Conservation (phyloP, 768 basidiomycete genomes). For the Psilocybe subaeruginosa region DNA sequence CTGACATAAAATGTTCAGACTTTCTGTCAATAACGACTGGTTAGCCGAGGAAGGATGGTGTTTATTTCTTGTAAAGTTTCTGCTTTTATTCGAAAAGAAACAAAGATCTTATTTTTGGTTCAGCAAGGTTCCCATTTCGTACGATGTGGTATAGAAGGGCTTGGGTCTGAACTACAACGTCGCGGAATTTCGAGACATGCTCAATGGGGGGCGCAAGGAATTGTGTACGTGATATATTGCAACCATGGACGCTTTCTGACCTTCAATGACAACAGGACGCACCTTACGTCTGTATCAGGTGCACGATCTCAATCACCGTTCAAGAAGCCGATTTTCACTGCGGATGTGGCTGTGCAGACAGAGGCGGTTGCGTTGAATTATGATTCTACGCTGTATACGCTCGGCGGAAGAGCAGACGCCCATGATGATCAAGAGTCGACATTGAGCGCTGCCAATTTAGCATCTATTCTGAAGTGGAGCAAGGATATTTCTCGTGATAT, state of each 20-base stretch:
- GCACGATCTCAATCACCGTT: conserved; percentile 47
- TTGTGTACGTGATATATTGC: conserved; percentile 50
- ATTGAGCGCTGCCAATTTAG: conserved; percentile 63
- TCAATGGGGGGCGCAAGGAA: conserved; percentile 76
- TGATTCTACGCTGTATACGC: conserved; percentile 27
- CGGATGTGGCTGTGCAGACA: conserved; percentile 70
- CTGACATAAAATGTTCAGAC: conserved; percentile 32
- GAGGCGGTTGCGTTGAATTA: conserved; percentile 37
- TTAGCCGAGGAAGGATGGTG: conserved; percentile 73
- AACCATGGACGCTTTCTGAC: background rate
- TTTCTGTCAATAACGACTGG: conserved; percentile 72
- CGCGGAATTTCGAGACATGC: conserved; percentile 67
- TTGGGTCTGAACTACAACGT: conserved; percentile 69
- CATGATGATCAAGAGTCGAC: conserved; percentile 59
- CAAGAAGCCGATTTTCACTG: conserved; percentile 58
- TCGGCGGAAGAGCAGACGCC: conserved; percentile 33
- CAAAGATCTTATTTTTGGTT: conserved; percentile 5
- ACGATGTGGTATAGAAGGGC: conserved; percentile 62
- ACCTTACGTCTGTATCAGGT: conserved; percentile 51
- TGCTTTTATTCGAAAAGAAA: background rate
- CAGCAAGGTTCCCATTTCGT: conserved; percentile 76
- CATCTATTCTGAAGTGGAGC: conserved; percentile 74
- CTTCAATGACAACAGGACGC: conserved; percentile 36
- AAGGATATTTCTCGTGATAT: conserved; percentile 78
- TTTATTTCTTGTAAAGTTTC: conserved; percentile 53